These are phyloP conservation scores for Hypoxylon subgilvum DNA, from an alignment of 495 filamentous ascomycete genomes.

Conservation along the genomic window DNA sequence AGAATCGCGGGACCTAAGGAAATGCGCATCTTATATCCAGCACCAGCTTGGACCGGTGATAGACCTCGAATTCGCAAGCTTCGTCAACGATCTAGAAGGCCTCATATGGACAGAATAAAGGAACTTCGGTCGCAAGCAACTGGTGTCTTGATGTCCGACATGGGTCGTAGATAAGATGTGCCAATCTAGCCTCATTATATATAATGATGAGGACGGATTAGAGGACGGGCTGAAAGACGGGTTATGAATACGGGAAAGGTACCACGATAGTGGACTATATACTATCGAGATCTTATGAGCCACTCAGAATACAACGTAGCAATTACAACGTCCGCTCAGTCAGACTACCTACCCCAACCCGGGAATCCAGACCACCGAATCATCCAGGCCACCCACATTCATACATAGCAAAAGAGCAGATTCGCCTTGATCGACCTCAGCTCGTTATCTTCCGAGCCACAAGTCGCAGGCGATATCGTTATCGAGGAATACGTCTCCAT, in stretches of 20 bases:
- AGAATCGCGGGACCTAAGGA: neutral
- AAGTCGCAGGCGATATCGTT: conserved; percentile 7
- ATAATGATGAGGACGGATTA: conserved; percentile 5
- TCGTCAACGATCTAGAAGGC: neutral
- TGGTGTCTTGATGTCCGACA: neutral
- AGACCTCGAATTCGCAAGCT: conserved; percentile 1
- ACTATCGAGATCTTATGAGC: conserved; percentile 14
- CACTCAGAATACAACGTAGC: conserved; percentile 14
- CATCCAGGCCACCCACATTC: too few relatives aligned
- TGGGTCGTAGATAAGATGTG: conserved; percentile 1
- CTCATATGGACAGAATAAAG: neutral
- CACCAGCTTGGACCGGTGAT: neutral
- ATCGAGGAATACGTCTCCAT: neutral
- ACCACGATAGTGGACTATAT: conserved; percentile 7
- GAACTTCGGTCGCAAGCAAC: neutral
- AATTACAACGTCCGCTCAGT: conserved; percentile 18
- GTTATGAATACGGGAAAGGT: too few relatives aligned
- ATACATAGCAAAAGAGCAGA: too few relatives aligned
- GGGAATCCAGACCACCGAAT: conserved; percentile 5
- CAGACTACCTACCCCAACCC: neutral
- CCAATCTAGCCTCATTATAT: conserved; percentile 17
- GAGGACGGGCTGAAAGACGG: too few relatives aligned
- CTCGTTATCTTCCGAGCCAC: neutral
- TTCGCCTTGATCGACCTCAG: too few relatives aligned
- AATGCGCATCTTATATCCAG: conserved; percentile 15